These are phyloP conservation scores for Raffaelea arxii DNA, from an alignment of 2,329 filamentous ascomycete species.

Conservation along the genomic window DNA sequence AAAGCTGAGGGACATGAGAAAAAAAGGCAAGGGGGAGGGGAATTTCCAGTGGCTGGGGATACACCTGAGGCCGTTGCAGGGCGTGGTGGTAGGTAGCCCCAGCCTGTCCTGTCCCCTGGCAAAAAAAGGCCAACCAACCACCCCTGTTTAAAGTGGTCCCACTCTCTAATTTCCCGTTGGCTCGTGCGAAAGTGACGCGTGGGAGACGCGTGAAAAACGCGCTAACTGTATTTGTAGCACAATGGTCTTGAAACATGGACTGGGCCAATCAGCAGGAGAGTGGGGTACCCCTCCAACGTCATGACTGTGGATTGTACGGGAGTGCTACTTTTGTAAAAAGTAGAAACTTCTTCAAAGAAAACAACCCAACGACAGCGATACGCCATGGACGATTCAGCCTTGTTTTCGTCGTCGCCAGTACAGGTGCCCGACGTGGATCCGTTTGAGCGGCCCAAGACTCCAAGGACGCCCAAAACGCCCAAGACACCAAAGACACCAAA, in stretches of 20 bases:
- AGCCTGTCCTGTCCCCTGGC: not conserved
- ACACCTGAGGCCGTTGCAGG: not conserved
- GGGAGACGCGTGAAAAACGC: slow-evolving; percentile 5
- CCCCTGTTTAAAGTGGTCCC: slow-evolving; percentile 8
- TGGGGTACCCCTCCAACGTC: not conserved
- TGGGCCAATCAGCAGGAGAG: slow-evolving; percentile 5
- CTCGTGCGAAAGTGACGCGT: slow-evolving; percentile 11
- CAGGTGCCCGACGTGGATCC: slow-evolving; percentile 5
- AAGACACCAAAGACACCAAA: slow-evolving; percentile 16
- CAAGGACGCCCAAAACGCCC: slow-evolving; percentile 37
- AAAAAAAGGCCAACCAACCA: not conserved
- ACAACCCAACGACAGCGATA: not conserved
- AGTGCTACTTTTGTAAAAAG: not conserved
- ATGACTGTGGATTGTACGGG: too few species aligned
- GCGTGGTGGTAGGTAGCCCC: not conserved
- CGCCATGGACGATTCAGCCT: slow-evolving; percentile 14
- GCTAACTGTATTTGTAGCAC: not conserved
- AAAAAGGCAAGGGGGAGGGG: not conserved
- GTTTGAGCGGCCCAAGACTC: slow-evolving; percentile 28
- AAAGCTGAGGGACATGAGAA: not conserved
- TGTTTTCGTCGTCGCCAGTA: slow-evolving; percentile 16
- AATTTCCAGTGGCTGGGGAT: slow-evolving; percentile 6
- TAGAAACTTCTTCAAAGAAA: not conserved
- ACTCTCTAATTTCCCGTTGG: slow-evolving; percentile 1
- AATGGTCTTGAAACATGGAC: not conserved